A percentile compares a stretch with the other conserved stretches of the same genome.
Evolutionary conservation across 2,329 filamentous ascomycete genomes (phyloP).

Genomic region (Diaporthe sp.): DNA sequence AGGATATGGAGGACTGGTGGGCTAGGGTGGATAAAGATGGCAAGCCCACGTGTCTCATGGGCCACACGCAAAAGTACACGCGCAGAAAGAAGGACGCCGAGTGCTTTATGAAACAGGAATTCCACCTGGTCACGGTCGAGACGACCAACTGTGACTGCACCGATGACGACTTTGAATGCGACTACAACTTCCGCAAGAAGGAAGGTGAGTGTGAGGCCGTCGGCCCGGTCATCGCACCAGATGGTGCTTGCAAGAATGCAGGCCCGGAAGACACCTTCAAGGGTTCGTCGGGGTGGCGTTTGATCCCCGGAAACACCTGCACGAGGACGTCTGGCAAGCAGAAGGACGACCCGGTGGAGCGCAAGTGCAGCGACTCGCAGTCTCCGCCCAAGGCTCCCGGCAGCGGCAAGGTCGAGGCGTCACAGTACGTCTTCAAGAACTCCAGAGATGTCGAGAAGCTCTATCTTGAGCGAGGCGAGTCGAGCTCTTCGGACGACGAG

Average conservation of each 20-base stretch:
- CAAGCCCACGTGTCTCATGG: slow-evolving; percentile 92
- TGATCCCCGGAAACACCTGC: slow-evolving; percentile 88
- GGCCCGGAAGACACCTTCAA: slow-evolving; percentile 80
- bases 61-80: slow-evolving; percentile 88
- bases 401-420: slow-evolving; percentile 75
- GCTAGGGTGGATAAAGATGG: slow-evolving; percentile 85
- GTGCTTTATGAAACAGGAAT: slow-evolving; percentile 90
- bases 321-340: slow-evolving; percentile 71
- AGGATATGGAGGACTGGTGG: slow-evolving; percentile 90
- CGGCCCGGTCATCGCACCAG: slow-evolving; percentile 74
- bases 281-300: slow-evolving; percentile 90
- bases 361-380: slow-evolving; percentile 77
- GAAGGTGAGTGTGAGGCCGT: slow-evolving; percentile 77
- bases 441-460: slow-evolving; percentile 63
- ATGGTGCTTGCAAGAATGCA: slow-evolving; percentile 77
- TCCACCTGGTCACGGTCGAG: slow-evolving; percentile 80
- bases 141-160: slow-evolving; percentile 85
- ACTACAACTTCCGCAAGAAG: slow-evolving; percentile 88
- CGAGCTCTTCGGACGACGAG: slow-evolving; percentile 76
- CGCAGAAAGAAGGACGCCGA: slow-evolving; percentile 89
- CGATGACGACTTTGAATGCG: slow-evolving; percentile 92
- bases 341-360: slow-evolving; percentile 80
- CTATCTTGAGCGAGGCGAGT: slow-evolving; percentile 84
- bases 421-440: slow-evolving; percentile 71
- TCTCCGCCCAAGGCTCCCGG: slow-evolving; percentile 65